phyloP scores from a whole-genome alignment of 2,329 filamentous ascomycete genomes.

The Colletotrichum tropicale region DNA sequence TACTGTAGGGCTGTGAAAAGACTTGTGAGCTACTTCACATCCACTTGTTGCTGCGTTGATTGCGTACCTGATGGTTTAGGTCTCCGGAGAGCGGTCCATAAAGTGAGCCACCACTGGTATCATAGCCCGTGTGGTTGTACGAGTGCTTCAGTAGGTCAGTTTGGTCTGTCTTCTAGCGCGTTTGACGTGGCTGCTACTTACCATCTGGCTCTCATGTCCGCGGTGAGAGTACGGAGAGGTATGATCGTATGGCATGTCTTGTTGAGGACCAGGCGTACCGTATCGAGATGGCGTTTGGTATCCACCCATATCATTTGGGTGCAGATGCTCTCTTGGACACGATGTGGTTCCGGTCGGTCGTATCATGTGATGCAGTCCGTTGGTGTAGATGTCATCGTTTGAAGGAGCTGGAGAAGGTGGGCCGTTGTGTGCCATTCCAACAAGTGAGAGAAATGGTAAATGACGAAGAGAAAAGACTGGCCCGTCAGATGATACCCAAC shows the following conservation, averaged over 20 bases:
- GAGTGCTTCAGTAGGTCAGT: not conserved
- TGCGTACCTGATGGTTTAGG: slow-evolving; percentile 16
- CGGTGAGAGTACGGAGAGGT: slow-evolving; percentile 32
- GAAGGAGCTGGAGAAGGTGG: slow-evolving; percentile 53
- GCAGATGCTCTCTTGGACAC: slow-evolving; percentile 28
- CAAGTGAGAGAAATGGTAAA: not conserved
- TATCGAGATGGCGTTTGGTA: slow-evolving; percentile 41
- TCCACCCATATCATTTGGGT: slow-evolving; percentile 31
- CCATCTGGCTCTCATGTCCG: slow-evolving; percentile 15
- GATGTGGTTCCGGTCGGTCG: slow-evolving; percentile 44
- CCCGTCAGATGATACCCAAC: not conserved
- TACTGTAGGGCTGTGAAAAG: slow-evolving; percentile 46
- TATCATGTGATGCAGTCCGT: slow-evolving; percentile 46
- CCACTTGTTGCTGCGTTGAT: not conserved
- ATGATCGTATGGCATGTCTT: slow-evolving; percentile 30
- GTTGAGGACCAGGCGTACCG: slow-evolving; percentile 39
- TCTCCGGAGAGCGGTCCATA: slow-evolving; percentile 19
- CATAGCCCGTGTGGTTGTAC: slow-evolving; percentile 9
- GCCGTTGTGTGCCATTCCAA: slow-evolving; percentile 40
- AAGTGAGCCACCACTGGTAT: slow-evolving; percentile 1
- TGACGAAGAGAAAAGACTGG: not conserved
- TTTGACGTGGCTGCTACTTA: not conserved
- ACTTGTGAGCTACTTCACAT: not conserved
- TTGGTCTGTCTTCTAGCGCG: not conserved
- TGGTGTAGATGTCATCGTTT: slow-evolving; percentile 38